phyloP scores from a whole-genome alignment of 768 basidiomycete species.

The Naematelia aurantialba region DNA sequence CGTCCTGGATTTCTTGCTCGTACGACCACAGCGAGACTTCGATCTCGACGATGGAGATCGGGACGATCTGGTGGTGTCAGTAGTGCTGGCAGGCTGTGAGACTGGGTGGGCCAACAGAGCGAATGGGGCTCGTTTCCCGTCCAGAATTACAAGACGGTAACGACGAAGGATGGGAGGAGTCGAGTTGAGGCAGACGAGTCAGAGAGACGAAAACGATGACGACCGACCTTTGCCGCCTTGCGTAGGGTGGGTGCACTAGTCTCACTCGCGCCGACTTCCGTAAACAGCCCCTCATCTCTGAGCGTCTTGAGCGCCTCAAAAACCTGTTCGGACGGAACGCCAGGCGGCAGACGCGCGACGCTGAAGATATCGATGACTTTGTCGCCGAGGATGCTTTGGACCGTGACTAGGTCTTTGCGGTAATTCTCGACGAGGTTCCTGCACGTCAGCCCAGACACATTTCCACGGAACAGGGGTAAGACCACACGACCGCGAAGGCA shows the following conservation, averaged over 20 bases:
- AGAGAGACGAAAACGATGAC: too few species aligned
- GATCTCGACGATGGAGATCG: constrained; percentile 63
- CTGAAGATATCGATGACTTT: constrained; percentile 63
- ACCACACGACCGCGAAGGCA: too few species aligned
- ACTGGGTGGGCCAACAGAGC: neutral
- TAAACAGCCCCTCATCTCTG: constrained; percentile 59
- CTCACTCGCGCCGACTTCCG: constrained; percentile 32
- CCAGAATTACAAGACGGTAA: too few species aligned
- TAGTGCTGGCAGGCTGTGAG: too few species aligned
- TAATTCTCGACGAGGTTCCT: constrained; percentile 52
- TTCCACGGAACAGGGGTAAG: neutral
- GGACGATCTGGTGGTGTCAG: constrained; percentile 60
- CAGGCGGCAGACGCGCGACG: constrained; percentile 49
- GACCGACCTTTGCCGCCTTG: constrained; percentile 52
- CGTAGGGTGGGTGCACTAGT: constrained; percentile 53
- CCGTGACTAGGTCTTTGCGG: constrained; percentile 55
- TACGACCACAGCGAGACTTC: constrained; percentile 65
- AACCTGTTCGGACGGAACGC: constrained; percentile 55
- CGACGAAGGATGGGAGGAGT: neutral
- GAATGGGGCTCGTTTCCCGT: neutral
- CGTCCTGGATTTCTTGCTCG: constrained; percentile 56
- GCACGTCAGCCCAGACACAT: neutral
- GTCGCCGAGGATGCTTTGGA: constrained; percentile 55
- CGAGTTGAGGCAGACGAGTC: neutral
- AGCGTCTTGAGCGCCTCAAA: constrained; percentile 54